Conservation (phyloP, 106 monocot genomes). For the Apostasia shenzhenica region DNA sequence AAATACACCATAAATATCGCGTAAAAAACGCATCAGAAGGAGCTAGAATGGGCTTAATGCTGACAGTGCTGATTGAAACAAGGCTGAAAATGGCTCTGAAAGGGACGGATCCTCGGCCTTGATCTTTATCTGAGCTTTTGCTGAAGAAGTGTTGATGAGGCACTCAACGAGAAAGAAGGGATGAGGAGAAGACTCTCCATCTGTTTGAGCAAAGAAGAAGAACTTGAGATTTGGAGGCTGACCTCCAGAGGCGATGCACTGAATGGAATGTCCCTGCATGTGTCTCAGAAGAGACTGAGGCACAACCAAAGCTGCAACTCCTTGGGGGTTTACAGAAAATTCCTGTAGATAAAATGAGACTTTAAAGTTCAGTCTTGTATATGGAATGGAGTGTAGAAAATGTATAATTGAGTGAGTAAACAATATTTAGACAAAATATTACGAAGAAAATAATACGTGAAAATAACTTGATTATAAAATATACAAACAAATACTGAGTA, state of each 20-base stretch:
- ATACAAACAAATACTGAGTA: no score
- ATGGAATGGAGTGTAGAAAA: no score
- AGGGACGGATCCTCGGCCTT: slow-evolving; percentile 73
- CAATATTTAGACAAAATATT: no score
- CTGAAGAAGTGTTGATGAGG: slow-evolving; percentile 72
- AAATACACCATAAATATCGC: no score
- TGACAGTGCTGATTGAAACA: slow-evolving; percentile 72
- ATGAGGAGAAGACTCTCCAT: slow-evolving; percentile 34
- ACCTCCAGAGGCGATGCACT: slow-evolving; percentile 96
- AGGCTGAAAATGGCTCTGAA: slow-evolving; percentile 45
- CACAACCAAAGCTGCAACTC: slow-evolving; percentile 45
- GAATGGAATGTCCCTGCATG: slow-evolving; percentile 83
- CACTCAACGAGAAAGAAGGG: slow-evolving; percentile 89
- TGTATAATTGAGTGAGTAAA: no score
- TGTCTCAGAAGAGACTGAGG: slow-evolving; percentile 72
- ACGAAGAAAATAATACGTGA: no score
- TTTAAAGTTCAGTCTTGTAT: neutral
- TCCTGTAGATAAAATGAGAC: slow-evolving; percentile 43
- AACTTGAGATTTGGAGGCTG: slow-evolving; percentile 90
- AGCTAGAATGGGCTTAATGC: slow-evolving; percentile 25
- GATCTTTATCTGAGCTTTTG: slow-evolving; percentile 76
- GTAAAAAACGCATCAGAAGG: no score
- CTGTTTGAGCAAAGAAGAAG: slow-evolving; percentile 82
- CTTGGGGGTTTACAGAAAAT: slow-evolving; percentile 56
- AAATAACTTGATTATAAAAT: no score